A percentile compares a stretch with the other conserved stretches of the same genome.
These are phyloP conservation scores for Wickerhamomyces sp. DNA, from an alignment of 1,139 yeast genomes.

Conservation along the genomic window DNA sequence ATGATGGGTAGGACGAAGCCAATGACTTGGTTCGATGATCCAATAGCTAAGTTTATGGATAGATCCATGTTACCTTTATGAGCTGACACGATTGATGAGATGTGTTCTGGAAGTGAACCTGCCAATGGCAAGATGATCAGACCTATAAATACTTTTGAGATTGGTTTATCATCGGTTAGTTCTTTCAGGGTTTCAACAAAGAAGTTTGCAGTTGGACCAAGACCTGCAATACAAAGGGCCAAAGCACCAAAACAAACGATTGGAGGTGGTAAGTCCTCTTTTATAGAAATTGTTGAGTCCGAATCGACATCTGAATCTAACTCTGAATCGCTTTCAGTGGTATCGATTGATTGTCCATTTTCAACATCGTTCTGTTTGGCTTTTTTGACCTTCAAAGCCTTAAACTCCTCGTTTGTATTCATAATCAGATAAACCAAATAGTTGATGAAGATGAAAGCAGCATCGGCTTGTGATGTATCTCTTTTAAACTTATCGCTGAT, in stretches of 20 bases:
- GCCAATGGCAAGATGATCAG: conserved; percentile 21
- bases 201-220: conserved; percentile 33
- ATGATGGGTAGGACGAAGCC: conserved; percentile 22
- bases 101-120: conserved; percentile 22
- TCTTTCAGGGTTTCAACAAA: conserved; percentile 42
- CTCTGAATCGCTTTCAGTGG: conserved; percentile 5
- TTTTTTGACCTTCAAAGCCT: conserved; percentile 12
- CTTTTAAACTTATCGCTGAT: conserved; percentile 14
- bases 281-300: conserved; percentile 1
- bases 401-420: conserved; percentile 21
- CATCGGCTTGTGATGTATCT: conserved; percentile 19
- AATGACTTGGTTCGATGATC: conserved; percentile 19
- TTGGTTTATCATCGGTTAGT: conserved; percentile 19
- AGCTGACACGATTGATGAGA: conserved; percentile 19
- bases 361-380: conserved; percentile 8
- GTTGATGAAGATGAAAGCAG: conserved; percentile 16
- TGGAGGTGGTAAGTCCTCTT: conserved; percentile 15
- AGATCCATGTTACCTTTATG: conserved; percentile 20
- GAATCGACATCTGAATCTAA: conserved; percentile 3
- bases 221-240: conserved; percentile 19
- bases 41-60: conserved; percentile 17
- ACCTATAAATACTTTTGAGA: conserved; percentile 21
- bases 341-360: conserved; percentile 4
- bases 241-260: conserved; percentile 20
- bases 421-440: conserved; percentile 17